Percentiles rank a stretch among this genome's conserved stretches.
Evolutionary conservation across 371 early-diverging fungal species (phyloP).

Genomic region (Sporodiniella umbellata): DNA sequence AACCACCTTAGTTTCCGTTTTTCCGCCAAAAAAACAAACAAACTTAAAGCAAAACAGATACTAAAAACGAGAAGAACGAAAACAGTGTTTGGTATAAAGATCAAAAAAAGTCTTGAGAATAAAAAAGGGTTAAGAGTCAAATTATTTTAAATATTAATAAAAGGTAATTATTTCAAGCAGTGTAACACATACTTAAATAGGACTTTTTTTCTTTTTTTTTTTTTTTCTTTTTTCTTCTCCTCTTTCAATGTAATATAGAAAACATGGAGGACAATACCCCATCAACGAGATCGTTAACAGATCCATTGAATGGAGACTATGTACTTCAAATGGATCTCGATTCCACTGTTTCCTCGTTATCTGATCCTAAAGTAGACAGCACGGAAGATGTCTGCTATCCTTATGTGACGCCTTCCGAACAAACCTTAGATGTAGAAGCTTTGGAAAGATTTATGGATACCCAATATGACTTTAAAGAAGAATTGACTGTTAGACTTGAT

Average conservation of each 20-base stretch:
- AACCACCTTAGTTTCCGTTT: too few relatives aligned
- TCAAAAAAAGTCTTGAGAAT: too few relatives aligned
- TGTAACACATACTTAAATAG: too few relatives aligned
- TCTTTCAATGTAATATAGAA: background rate
- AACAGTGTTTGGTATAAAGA: too few relatives aligned
- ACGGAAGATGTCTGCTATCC: slow-evolving; percentile 19
- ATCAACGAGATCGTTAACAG: slow-evolving; percentile 6
- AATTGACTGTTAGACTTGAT: slow-evolving; percentile 16
- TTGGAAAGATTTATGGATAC: slow-evolving; percentile 1
- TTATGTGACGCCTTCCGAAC: slow-evolving; percentile 7
- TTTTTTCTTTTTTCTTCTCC: background rate
- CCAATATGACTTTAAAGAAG: slow-evolving; percentile 6
- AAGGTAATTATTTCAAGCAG: too few relatives aligned
- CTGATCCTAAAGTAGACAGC: background rate
- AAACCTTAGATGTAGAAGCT: slow-evolving; percentile 8
- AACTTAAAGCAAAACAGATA: too few relatives aligned
- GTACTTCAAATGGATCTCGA: slow-evolving; percentile 17
- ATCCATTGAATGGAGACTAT: slow-evolving; percentile 4
- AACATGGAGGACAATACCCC: slow-evolving; percentile 21
- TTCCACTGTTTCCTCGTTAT: slow-evolving; percentile 1
- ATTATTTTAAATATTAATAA: too few relatives aligned
- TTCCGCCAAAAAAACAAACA: too few relatives aligned
- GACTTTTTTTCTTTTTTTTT: too few relatives aligned
- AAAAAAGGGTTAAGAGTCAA: too few relatives aligned
- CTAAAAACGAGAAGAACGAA: too few relatives aligned